Conservation (phyloP, 1,284 basidiomycete genomes). For the Moniliophthora roreri region DNA sequence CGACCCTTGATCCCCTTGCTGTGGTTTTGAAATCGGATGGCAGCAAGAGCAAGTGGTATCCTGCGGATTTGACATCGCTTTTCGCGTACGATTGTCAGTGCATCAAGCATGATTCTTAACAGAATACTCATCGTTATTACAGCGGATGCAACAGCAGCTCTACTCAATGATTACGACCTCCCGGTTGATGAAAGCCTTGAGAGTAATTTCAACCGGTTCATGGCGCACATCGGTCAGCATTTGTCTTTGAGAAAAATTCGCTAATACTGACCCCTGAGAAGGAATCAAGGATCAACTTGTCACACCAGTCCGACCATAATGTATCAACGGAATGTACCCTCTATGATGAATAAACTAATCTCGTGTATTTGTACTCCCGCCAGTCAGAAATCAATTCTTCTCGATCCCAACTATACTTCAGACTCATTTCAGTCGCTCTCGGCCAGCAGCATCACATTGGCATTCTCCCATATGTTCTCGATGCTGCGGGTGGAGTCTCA, state of each 20-base stretch:
- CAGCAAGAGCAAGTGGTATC: conserved; percentile 44
- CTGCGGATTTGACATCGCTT: conserved; percentile 46
- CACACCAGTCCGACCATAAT: not conserved
- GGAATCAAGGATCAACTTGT: conserved; percentile 7
- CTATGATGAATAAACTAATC: too few species aligned
- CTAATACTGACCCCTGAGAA: not conserved
- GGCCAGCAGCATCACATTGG: too few species aligned
- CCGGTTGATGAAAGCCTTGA: conserved; percentile 36
- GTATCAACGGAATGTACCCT: too few species aligned
- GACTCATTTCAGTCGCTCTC: too few species aligned
- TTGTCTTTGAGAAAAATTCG: not conserved
- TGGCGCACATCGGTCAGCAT: conserved; percentile 50
- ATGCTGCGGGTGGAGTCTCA: not conserved
- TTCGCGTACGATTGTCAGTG: conserved; percentile 50
- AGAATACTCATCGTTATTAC: not conserved
- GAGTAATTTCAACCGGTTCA: conserved; percentile 51
- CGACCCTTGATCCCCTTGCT: conserved; percentile 40
- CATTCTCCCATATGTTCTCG: not conserved
- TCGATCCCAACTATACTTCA: too few species aligned
- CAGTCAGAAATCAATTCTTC: too few species aligned
- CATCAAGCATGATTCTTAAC: not conserved
- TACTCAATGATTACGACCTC: conserved; percentile 50
- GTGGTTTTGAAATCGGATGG: conserved; percentile 49
- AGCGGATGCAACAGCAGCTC: conserved; percentile 37
- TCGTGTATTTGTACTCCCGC: too few species aligned